Evolutionary conservation across 2,329 filamentous ascomycete species (phyloP), one percentile per base, ranked within the genome.

Genomic region (Sordariomycetes sp.): DNA sequence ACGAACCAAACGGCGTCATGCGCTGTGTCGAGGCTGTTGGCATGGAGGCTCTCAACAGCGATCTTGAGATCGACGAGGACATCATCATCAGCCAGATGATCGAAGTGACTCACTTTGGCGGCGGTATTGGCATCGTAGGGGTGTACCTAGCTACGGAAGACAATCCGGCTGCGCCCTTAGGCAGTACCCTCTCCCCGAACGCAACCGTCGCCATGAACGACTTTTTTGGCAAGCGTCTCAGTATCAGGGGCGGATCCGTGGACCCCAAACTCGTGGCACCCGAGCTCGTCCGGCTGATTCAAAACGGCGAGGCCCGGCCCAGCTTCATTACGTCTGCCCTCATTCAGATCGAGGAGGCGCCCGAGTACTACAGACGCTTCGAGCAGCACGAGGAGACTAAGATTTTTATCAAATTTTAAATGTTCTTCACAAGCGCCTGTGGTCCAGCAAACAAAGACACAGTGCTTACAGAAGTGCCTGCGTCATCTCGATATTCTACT

Each of bases 291-390:
- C 40, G 39, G n/a, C 39, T 55, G n/a, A 39, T 57, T 3, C 34
- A 39, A 12, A 39, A 32, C 6, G 51, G 47, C 2, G 33, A 39
- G 10, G 51, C 50, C 3, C 38, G 43, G 15, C 51, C 50, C 2
- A 42, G 50, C 3, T 54, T 56, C 30, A 40, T 56, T 17, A 41
- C 49, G 4, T 44, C 42, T 28, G 37, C 37, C 21, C 44, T 48
- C 17, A 44, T 49, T 8, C 41, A 44, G 6, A 46, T 56, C n/a
- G 49, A 55, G 8, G 44, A 54, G 2, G 51, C 44, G 8, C 46
- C 47, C 3, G 40, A 47, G 26, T 41, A 38, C 2, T 57, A 52
- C 28, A 32, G 30, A 14, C 40, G 46, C 8, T 55, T 49, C 31
- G 42, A 51, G n/a, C 33, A 39, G 28, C 36, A 39, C 8, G 25